Percentiles rank a stretch among this genome's conserved stretches.
Conservation (phyloP, 2,329 filamentous ascomycete genomes). For the Sclerotinia sclerotiorum region DNA sequence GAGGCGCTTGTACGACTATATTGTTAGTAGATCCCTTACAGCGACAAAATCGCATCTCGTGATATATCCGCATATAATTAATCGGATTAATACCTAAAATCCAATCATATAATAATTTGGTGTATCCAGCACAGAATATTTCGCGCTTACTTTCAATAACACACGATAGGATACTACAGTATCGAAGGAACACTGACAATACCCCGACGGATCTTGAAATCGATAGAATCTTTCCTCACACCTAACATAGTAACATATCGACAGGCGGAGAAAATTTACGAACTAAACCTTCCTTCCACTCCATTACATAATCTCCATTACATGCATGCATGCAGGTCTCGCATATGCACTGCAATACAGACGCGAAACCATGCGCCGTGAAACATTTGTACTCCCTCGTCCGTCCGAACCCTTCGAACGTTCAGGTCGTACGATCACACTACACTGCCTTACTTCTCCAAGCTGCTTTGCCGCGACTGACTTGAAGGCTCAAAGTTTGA, state of each 20-base stretch:
- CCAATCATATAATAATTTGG: neutral
- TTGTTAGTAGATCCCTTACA: neutral
- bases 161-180: neutral
- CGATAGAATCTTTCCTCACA: neutral
- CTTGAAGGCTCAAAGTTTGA: neutral
- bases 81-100: neutral
- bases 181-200: neutral
- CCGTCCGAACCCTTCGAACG: too few species aligned
- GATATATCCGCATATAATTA: neutral
- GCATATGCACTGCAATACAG: neutral
- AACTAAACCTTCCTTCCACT: neutral
- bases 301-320: neutral
- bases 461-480: neutral
- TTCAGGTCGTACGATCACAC: neutral
- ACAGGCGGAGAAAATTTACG: neutral
- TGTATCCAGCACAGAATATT: too few species aligned
- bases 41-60: neutral
- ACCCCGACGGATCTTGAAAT: neutral
- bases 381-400: neutral
- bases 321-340: too few species aligned
- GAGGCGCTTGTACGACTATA: neutral
- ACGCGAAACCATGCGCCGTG: neutral
- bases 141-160: too few species aligned
- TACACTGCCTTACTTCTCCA: neutral
- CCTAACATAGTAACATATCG: neutral